Base-by-base conservation (phyloP, 192 early-diverging fungal species). In the Geosiphon pyriformis region DNA sequence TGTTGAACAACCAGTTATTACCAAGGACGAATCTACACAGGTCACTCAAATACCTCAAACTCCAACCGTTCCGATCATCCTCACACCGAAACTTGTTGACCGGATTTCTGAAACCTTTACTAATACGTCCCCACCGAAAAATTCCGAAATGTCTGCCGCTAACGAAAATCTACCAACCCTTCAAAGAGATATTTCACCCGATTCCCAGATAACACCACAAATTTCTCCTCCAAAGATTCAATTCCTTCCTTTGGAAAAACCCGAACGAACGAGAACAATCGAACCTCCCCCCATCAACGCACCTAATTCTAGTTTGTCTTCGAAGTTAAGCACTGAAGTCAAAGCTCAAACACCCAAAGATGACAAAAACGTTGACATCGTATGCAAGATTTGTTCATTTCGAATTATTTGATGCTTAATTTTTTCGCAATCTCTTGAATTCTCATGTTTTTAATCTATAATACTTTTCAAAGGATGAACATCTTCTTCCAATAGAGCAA, bases 361-460 rank as follows among this genome's bases (percentile, higher is more conserved):
- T 42, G 37, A 10, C 8, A 77, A 77, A 57, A 47, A 74, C 32
- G 62, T 83, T 2, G 82, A 83, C 35, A 80, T 83, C 71, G 82
- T 83, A 79, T 79, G 79, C 70, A 34, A 46, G 18, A 25, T 57
- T 58, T 68, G 7, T 48, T 20, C 22, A 33, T 8, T 59, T 52
- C 48, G 20, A 22, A 68, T 25, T 32, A 51, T 46, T 42, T 18
- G 32, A 57, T 26, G 17, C 57, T 48, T 50, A n/a, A n/a, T 29
- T 33, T 63, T 59, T 49, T 22, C 48, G 30, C 15, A 58, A 22
- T 48, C 25, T 27, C n/a, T 33, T 30, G 37, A 29, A 34, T 23
- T 26, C n/a, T 23, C 11, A 20, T 32, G 3, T 35, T 30, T 53
- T 61, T 37, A 4, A 51, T 42, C 47, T 23, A 42, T 33, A 34